Evolutionary conservation across 345 rosid genomes (phyloP).

Genomic region (Populus alba): DNA sequence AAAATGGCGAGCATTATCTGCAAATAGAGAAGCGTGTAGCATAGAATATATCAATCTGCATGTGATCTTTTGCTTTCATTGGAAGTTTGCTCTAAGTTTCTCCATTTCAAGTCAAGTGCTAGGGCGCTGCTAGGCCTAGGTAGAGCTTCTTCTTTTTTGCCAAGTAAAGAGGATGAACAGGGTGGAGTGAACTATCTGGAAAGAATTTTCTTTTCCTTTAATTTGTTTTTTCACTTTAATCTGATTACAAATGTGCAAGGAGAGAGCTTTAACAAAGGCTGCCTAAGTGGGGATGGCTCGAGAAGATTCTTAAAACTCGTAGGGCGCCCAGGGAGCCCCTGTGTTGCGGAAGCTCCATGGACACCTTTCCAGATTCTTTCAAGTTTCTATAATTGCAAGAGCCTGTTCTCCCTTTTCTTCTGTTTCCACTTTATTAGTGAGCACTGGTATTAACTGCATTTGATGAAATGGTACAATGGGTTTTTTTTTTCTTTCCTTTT

Average conservation of each 20-base stretch:
- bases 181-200: slow-evolving; percentile 23
- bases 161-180: neutral
- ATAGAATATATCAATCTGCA: neutral
- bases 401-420: neutral
- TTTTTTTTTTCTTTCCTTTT: neutral
- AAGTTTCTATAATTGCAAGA: neutral
- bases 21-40: neutral
- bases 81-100: neutral
- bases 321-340: neutral
- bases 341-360: neutral
- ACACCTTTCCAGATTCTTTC: slow-evolving; percentile 9
- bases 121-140: neutral
- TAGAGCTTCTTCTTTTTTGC: neutral
- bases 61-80: neutral
- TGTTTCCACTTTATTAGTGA: neutral
- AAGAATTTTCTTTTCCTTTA: slow-evolving; percentile 20
- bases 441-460: neutral
- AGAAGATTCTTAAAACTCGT: slow-evolving; percentile 25
- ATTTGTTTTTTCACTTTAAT: neutral
- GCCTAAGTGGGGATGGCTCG: slow-evolving; percentile 26
- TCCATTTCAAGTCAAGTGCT: neutral
- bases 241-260: neutral
- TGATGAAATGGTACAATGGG: neutral
- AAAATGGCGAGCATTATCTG: neutral
- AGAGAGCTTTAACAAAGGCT: slow-evolving; percentile 20